These are phyloP conservation scores for Ceratocystis cacaofunesta DNA, from an alignment of 2,329 filamentous ascomycete genomes.

Conservation along the genomic window DNA sequence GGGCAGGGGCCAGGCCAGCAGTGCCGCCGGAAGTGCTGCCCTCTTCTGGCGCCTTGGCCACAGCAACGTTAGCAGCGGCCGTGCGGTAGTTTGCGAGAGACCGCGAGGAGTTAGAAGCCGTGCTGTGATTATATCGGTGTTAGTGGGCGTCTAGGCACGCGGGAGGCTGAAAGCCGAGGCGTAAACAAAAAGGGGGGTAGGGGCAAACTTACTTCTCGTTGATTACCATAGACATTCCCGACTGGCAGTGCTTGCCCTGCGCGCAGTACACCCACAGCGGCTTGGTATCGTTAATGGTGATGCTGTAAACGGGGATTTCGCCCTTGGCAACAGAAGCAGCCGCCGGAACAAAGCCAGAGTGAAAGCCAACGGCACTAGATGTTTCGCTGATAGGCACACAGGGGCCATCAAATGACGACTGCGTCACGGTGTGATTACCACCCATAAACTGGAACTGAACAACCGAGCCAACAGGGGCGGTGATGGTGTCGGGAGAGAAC, in stretches of 20 bases:
- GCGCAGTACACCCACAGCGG: constrained; percentile 72
- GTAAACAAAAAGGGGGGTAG: background rate
- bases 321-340: constrained; percentile 34
- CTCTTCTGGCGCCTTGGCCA: constrained; percentile 21
- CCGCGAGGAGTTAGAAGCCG: constrained; percentile 36
- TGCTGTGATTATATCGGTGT: constrained; percentile 23
- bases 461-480: constrained; percentile 51
- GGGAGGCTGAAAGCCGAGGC: no score
- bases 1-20: constrained; percentile 11
- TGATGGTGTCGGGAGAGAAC: constrained; percentile 53
- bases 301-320: constrained; percentile 52
- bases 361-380: constrained; percentile 45
- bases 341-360: constrained; percentile 52
- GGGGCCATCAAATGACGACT: constrained; percentile 53
- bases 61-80: constrained; percentile 25
- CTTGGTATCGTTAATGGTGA: constrained; percentile 51
- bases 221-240: constrained; percentile 61
- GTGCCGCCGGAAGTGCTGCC: constrained; percentile 9
- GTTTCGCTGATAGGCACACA: constrained; percentile 41
- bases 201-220: constrained; percentile 48
- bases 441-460: constrained; percentile 53
- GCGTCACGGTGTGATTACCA: constrained; percentile 65
- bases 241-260: constrained; percentile 58
- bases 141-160: background rate
- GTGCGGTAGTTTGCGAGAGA: constrained; percentile 36